A percentile compares a stretch with the other conserved stretches of the same genome.
These are phyloP conservation scores for Diversispora epigaea DNA, from an alignment of 192 early-diverging fungal species.

Conservation along the genomic window DNA sequence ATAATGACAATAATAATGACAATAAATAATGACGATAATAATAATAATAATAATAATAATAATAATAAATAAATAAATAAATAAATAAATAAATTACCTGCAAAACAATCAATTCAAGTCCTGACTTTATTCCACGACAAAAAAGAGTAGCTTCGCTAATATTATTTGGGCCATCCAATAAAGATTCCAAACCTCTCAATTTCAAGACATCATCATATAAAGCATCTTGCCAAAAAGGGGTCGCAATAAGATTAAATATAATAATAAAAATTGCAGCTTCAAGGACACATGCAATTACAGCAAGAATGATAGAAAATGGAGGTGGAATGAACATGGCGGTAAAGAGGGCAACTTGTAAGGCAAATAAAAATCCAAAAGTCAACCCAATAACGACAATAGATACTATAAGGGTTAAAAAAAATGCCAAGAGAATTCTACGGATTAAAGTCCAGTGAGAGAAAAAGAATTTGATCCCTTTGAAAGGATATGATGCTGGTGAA, in stretches of 20 bases:
- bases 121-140: constrained; percentile 47
- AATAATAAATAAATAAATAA: neutral
- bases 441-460: constrained; percentile 37
- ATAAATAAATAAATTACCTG: constrained; percentile 34
- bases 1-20: neutral
- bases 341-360: constrained; percentile 43
- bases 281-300: constrained; percentile 57
- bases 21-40: neutral
- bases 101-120: constrained; percentile 41
- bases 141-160: constrained; percentile 39
- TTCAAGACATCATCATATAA: constrained; percentile 57
- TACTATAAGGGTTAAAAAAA: constrained; percentile 37
- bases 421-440: constrained; percentile 35
- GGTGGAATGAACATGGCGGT: neutral
- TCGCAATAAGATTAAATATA: constrained; percentile 55
- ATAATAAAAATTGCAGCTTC: constrained; percentile 53
- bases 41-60: neutral
- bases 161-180: constrained; percentile 45
- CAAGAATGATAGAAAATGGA: constrained; percentile 51
- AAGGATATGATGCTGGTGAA: constrained; percentile 29
- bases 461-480: constrained; percentile 42
- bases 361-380: constrained; percentile 54
- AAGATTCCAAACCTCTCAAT: constrained; percentile 43
- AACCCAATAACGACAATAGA: constrained; percentile 32
- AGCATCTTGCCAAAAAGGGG: constrained; percentile 59